Conservation (phyloP, 2,329 filamentous ascomycete genomes). For the Venturia effusa region DNA sequence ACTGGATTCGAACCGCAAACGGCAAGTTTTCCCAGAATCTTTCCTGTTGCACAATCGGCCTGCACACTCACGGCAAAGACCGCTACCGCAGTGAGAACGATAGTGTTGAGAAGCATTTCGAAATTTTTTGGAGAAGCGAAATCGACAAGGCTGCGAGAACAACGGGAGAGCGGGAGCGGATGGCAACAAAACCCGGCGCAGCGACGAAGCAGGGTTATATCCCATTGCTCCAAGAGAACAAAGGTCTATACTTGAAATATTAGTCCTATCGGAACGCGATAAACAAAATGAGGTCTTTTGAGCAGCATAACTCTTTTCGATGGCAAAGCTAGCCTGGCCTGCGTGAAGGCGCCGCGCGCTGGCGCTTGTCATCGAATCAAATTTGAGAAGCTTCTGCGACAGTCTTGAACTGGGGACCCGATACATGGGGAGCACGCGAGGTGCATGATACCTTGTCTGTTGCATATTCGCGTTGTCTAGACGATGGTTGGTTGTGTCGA, state of each 20-base stretch:
- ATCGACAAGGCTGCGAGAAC: neutral
- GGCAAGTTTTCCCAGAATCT: constrained; percentile 9
- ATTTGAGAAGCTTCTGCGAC: neutral
- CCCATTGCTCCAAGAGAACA: neutral
- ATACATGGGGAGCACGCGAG: neutral
- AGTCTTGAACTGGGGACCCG: neutral
- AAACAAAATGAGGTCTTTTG: neutral
- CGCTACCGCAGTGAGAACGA: constrained; percentile 5
- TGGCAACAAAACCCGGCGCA: neutral
- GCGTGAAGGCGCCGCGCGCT: neutral
- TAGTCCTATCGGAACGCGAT: neutral
- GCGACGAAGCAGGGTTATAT: neutral
- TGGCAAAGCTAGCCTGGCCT: neutral
- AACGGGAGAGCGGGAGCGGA: neutral
- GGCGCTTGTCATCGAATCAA: neutral
- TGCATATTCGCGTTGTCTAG: neutral
- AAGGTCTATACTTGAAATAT: neutral
- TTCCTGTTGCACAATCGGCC: constrained; percentile 4
- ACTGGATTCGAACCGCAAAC: constrained; percentile 9
- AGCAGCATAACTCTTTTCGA: neutral
- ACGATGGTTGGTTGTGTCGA: neutral
- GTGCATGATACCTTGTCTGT: constrained; percentile 3
- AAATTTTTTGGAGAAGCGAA: neutral
- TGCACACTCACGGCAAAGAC: neutral
- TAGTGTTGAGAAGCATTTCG: constrained; percentile 4